Conservation (phyloP, 1,284 basidiomycete genomes). For the Ganoderma leucocontextum region DNA sequence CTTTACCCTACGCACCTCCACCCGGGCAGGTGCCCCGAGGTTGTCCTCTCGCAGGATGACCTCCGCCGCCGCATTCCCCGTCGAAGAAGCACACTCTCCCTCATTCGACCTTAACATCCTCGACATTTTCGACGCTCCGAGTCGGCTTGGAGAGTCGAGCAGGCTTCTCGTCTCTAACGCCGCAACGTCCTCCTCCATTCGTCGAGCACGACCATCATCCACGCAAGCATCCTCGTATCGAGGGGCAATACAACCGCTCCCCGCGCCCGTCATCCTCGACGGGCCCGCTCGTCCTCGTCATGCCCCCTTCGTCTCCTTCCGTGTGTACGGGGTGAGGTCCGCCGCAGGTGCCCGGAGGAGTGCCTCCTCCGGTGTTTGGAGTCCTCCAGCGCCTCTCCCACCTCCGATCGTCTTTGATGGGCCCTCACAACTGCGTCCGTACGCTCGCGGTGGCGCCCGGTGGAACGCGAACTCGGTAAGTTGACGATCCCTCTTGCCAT, state of each 20-base stretch:
- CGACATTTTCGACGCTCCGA: conserved; percentile 44
- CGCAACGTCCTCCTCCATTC: conserved; percentile 21
- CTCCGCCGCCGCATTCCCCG: conserved; percentile 18
- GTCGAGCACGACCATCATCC: conserved; percentile 14
- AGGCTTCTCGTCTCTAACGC: conserved; percentile 31
- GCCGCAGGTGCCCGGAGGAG: background rate
- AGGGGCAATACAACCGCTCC: conserved; percentile 32
- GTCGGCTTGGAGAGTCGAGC: conserved; percentile 39
- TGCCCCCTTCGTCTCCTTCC: conserved; percentile 10
- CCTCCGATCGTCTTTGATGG: conserved; percentile 39
- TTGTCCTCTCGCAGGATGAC: conserved; percentile 12
- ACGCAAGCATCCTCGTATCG: conserved; percentile 8
- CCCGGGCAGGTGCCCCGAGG: background rate
- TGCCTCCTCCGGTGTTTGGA: conserved; percentile 5
- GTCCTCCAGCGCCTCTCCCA: conserved; percentile 33
- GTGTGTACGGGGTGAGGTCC: background rate
- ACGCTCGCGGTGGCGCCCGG: conserved; percentile 16
- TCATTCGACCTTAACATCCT: conserved; percentile 36
- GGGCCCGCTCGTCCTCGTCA: conserved; percentile 37
- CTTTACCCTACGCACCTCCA: conserved; percentile 5
- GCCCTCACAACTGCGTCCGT: conserved; percentile 37
- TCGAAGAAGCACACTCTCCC: conserved; percentile 15
- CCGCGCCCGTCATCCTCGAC: conserved; percentile 38
- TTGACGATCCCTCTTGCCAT: background rate
- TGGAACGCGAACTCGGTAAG: conserved; percentile 9